Evolutionary conservation across 257 asterid species (phyloP).

Genomic region (Petunia secreta): DNA sequence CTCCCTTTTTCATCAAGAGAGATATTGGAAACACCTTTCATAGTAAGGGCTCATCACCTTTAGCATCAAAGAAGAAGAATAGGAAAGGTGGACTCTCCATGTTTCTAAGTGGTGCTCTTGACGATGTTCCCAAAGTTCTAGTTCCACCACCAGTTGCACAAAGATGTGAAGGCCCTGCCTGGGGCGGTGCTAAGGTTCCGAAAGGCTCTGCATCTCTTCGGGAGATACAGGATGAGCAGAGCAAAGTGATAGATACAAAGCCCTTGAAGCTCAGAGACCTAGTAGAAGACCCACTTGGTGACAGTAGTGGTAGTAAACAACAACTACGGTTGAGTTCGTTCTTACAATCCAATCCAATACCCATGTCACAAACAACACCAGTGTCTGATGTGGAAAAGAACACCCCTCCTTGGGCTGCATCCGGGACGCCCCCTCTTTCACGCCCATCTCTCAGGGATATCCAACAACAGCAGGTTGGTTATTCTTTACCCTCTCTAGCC

Average conservation of each 20-base stretch:
- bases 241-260: conserved; percentile 53
- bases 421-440: conserved; percentile 76
- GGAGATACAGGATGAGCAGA: conserved; percentile 86
- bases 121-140: conserved; percentile 59
- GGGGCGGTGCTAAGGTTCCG: conserved; percentile 86
- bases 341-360: conserved; percentile 65
- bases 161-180: conserved; percentile 88
- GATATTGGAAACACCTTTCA: conserved; percentile 36
- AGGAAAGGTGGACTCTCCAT: conserved; percentile 92
- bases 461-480: conserved; percentile 84
- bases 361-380: conserved; percentile 50
- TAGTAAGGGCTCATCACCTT: conserved; percentile 37
- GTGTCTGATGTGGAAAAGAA: conserved; percentile 66
- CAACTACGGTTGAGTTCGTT: conserved; percentile 61
- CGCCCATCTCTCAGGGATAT: conserved; percentile 95
- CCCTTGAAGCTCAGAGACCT: conserved; percentile 45
- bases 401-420: conserved; percentile 95
- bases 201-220: conserved; percentile 75
- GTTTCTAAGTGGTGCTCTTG: conserved; percentile 96
- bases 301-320: conserved; percentile 46
- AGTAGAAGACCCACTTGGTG: conserved; percentile 50
- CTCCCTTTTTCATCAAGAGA: conserved; percentile 42
- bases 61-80: conserved; percentile 77
- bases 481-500: background rate
- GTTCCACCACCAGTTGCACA: conserved; percentile 52